These are phyloP conservation scores for Fusarium sulawesiense DNA, from an alignment of 2,329 filamentous ascomycete species.

Conservation along the genomic window DNA sequence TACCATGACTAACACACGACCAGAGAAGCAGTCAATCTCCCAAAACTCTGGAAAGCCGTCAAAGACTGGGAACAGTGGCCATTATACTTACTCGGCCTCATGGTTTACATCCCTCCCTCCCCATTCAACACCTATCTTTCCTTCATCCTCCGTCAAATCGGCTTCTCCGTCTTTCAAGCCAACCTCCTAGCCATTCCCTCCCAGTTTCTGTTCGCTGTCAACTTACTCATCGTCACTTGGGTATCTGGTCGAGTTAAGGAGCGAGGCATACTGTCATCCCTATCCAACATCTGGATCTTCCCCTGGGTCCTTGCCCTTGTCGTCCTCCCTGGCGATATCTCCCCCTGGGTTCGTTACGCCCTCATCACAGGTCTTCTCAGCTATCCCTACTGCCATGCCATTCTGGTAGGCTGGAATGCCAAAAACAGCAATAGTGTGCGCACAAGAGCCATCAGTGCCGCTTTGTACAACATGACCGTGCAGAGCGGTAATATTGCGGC, in stretches of 20 bases:
- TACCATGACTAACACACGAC: constrained; percentile 39
- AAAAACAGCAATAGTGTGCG: constrained; percentile 72
- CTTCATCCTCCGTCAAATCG: constrained; percentile 56
- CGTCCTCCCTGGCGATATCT: constrained; percentile 51
- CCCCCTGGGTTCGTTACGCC: constrained; percentile 58
- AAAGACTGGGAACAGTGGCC: constrained; percentile 72
- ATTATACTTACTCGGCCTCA: constrained; percentile 60
- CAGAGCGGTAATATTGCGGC: constrained; percentile 58
- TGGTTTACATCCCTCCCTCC: constrained; percentile 55
- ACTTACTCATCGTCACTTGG: constrained; percentile 60
- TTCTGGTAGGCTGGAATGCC: constrained; percentile 67
- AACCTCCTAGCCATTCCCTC: constrained; percentile 60
- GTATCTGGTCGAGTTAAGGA: constrained; percentile 58
- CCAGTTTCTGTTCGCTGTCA: constrained; percentile 58
- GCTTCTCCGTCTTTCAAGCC: constrained; percentile 58
- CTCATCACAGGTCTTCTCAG: constrained; percentile 54
- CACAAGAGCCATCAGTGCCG: constrained; percentile 70
- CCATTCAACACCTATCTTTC: constrained; percentile 60
- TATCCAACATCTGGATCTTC: constrained; percentile 63
- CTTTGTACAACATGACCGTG: constrained; percentile 69
- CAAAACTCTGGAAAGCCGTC: constrained; percentile 61
- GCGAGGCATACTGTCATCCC: constrained; percentile 57
- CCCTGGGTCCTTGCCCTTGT: constrained; percentile 61
- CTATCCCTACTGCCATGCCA: constrained; percentile 60
- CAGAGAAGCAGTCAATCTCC: constrained; percentile 49